phyloP scores from a whole-genome alignment of 768 basidiomycete genomes.

The Trametes elegans region DNA sequence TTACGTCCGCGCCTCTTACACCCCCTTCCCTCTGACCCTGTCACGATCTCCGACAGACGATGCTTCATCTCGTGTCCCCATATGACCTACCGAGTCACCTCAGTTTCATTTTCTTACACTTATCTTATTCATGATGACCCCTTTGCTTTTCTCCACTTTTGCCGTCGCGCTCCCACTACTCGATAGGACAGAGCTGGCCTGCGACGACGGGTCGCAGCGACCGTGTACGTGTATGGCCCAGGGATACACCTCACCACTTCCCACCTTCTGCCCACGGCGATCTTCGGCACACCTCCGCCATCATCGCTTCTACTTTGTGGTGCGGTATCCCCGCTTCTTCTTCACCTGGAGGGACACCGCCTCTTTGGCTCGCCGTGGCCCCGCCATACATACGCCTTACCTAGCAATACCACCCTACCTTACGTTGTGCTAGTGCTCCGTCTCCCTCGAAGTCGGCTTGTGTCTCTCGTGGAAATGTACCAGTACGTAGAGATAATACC shows the following conservation, averaged over 20 bases:
- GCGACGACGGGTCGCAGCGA: not conserved
- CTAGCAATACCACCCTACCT: not conserved
- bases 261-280: not conserved
- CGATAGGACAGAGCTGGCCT: not conserved
- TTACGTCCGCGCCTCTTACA: not conserved
- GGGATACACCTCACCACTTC: not conserved
- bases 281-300: too few relatives aligned
- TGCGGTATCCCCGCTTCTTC: not conserved
- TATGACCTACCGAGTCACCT: too few relatives aligned
- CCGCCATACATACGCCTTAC: not conserved
- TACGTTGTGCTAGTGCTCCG: conserved; percentile 3
- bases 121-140: conserved; percentile 1
- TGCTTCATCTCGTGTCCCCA: not conserved
- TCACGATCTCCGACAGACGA: not conserved
- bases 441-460: not conserved
- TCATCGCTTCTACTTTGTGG: not conserved
- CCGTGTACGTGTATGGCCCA: not conserved
- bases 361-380: not conserved
- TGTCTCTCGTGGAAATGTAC: conserved; percentile 10
- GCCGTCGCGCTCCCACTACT: not conserved
- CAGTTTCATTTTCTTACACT: not conserved
- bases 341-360: not conserved
- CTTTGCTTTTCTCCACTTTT: not conserved
- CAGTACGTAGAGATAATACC: conserved; percentile 13
- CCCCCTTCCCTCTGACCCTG: not conserved